Conservation (phyloP, 1,139 yeast genomes). For the Hemisphaericaspora xylofermentans region DNA sequence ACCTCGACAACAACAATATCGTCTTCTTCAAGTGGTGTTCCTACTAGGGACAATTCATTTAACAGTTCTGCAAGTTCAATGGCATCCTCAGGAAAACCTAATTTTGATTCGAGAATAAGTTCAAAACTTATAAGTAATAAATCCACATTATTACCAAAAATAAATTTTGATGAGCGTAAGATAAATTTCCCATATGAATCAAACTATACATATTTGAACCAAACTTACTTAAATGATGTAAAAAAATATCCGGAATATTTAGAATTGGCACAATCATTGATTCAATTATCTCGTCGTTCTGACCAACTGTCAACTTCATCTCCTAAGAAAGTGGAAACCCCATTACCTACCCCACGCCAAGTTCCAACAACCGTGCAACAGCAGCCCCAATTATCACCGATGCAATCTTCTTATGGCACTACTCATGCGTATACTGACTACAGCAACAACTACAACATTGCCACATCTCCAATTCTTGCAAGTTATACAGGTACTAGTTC, state of each 20-base stretch:
- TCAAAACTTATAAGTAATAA: constrained; percentile 28
- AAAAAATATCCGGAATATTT: constrained; percentile 49
- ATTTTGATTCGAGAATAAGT: constrained; percentile 42
- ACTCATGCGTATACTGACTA: not conserved
- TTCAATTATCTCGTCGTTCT: constrained; percentile 31
- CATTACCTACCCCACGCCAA: constrained; percentile 1
- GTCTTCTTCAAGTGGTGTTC: not conserved
- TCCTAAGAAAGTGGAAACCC: constrained; percentile 1
- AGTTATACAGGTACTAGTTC: not conserved
- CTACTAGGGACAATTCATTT: constrained; percentile 6
- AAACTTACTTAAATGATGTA: constrained; percentile 46
- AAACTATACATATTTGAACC: constrained; percentile 51
- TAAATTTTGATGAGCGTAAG: constrained; percentile 30
- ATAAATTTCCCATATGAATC: constrained; percentile 57
- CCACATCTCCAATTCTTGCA: constrained; percentile 4
- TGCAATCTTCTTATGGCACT: constrained; percentile 4
- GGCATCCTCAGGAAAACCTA: constrained; percentile 27
- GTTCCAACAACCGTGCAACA: constrained; percentile 15
- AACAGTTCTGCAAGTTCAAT: constrained; percentile 4
- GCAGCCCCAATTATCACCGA: constrained; percentile 15
- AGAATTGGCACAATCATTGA: constrained; percentile 46
- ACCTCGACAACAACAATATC: constrained; percentile 4
- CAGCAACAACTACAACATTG: constrained; percentile 1
- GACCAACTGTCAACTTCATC: constrained; percentile 15
- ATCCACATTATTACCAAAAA: constrained; percentile 28